Evolutionary conservation across 2,329 filamentous ascomycete genomes (phyloP).

Genomic region (Arthrobotrys megalospora): DNA sequence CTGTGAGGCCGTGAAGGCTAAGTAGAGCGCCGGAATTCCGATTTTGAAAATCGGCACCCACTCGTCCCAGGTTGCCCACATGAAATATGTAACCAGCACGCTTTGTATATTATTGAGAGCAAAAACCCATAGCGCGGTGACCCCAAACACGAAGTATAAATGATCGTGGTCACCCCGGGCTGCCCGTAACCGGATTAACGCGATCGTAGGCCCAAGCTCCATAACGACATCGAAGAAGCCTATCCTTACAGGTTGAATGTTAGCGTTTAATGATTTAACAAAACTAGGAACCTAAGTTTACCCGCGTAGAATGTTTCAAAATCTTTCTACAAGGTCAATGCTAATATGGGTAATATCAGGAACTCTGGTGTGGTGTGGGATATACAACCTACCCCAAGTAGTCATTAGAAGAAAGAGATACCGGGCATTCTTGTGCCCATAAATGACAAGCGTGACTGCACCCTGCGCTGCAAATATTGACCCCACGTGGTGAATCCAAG

Average conservation of each 20-base stretch:
- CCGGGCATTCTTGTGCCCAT: not conserved
- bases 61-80: conserved; percentile 9
- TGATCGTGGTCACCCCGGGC: not conserved
- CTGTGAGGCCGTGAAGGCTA: not conserved
- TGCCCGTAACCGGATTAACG: not conserved
- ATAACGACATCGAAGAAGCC: conserved; percentile 10
- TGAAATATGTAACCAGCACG: not conserved
- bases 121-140: conserved; percentile 9
- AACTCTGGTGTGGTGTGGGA: not conserved
- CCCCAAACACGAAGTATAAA: not conserved
- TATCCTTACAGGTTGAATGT: not conserved
- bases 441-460: not conserved
- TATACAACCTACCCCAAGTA: not conserved
- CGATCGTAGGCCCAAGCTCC: conserved; percentile 7
- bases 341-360: no score
- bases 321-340: no score
- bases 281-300: no score
- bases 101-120: conserved; percentile 9
- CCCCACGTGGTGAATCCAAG: conserved; percentile 14
- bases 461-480: conserved; percentile 4
- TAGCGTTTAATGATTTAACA: not conserved
- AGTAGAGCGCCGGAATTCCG: not conserved
- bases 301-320: no score
- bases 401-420: conserved; percentile 2
- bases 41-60: conserved; percentile 13